These are phyloP conservation scores for Astrothelium macrocarpum DNA, from an alignment of 495 filamentous ascomycete species.

Conservation along the genomic window DNA sequence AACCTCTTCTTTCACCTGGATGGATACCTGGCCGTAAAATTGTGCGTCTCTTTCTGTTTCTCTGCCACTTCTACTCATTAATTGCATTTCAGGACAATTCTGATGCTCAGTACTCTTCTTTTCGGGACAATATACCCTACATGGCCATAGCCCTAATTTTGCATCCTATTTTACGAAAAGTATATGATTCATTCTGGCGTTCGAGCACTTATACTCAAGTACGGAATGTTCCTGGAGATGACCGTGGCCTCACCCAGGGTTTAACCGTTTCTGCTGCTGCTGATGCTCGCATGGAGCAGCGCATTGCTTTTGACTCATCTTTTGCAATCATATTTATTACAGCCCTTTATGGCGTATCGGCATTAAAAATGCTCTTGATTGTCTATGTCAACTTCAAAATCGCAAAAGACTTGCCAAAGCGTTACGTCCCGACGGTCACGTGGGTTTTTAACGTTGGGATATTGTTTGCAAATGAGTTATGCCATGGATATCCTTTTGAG, in stretches of 20 bases:
- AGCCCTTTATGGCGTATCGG: conserved; percentile 76
- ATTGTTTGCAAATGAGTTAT: conserved; percentile 85
- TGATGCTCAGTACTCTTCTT: conserved; percentile 77
- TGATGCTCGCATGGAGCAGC: conserved; percentile 59
- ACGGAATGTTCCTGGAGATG: conserved; percentile 10
- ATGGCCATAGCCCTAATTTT: conserved; percentile 58
- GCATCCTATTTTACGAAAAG: conserved; percentile 67
- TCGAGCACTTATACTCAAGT: conserved; percentile 23
- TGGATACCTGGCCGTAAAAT: conserved; percentile 96
- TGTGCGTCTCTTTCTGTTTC: conserved; percentile 23
- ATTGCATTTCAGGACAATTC: conserved; percentile 60
- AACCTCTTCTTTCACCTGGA: conserved; percentile 60
- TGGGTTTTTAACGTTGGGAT: conserved; percentile 89
- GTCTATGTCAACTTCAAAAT: conserved; percentile 74
- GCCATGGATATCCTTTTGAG: conserved; percentile 61
- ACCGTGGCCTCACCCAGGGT: conserved; percentile 17
- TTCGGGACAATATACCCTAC: conserved; percentile 79
- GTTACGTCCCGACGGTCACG: conserved; percentile 61
- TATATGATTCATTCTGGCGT: conserved; percentile 47
- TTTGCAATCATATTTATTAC: conserved; percentile 74
- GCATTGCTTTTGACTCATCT: conserved; percentile 71
- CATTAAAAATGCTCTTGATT: conserved; percentile 70
- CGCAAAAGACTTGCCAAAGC: conserved; percentile 55
- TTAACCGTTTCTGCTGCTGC: conserved; percentile 40
- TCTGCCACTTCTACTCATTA: conserved; percentile 8